Evolutionary conservation across 2,329 filamentous ascomycete genomes (phyloP).

Genomic region (Incumbomyces delicatus): DNA sequence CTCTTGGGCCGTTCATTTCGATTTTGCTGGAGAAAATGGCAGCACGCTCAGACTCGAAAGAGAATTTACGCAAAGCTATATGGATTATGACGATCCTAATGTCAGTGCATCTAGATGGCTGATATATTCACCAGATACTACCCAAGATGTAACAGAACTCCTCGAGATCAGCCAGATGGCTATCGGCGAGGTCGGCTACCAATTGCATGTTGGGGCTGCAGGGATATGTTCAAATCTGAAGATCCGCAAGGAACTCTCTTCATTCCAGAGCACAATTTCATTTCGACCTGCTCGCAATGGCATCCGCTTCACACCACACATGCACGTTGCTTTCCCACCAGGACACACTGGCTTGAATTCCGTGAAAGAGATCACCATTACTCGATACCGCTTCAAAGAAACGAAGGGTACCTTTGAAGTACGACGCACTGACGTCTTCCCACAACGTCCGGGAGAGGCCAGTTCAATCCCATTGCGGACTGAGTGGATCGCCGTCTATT

Average conservation of each 20-base stretch:
- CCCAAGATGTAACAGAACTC: constrained; percentile 30
- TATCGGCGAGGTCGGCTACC: constrained; percentile 24
- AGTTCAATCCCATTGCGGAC: constrained; percentile 6
- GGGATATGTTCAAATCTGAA: constrained; percentile 12
- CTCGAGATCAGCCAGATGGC: constrained; percentile 32
- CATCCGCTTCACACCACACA: constrained; percentile 12
- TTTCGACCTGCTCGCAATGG: constrained; percentile 13
- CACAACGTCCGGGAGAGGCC: constrained; percentile 9
- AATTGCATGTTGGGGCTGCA: constrained; percentile 16
- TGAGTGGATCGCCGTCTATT: constrained; percentile 25
- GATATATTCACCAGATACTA: constrained; percentile 1
- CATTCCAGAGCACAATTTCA: constrained; percentile 15
- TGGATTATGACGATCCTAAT: constrained; percentile 10
- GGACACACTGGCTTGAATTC: constrained; percentile 8
- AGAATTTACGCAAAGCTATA: constrained; percentile 12
- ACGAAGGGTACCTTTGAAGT: constrained; percentile 36
- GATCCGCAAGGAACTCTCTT: constrained; percentile 10
- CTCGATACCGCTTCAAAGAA: constrained; percentile 30
- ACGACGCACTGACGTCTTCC: constrained; percentile 29
- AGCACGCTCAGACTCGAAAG: constrained; percentile 30
- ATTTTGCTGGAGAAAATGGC: constrained; percentile 26
- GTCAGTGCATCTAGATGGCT: constrained; percentile 16
- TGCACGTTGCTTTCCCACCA: constrained; percentile 12
- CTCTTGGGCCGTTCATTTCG: constrained; percentile 32
- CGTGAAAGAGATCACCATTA: constrained; percentile 30